phyloP scores from a whole-genome alignment of 495 filamentous ascomycete genomes.

The Cairneyella variabilis region DNA sequence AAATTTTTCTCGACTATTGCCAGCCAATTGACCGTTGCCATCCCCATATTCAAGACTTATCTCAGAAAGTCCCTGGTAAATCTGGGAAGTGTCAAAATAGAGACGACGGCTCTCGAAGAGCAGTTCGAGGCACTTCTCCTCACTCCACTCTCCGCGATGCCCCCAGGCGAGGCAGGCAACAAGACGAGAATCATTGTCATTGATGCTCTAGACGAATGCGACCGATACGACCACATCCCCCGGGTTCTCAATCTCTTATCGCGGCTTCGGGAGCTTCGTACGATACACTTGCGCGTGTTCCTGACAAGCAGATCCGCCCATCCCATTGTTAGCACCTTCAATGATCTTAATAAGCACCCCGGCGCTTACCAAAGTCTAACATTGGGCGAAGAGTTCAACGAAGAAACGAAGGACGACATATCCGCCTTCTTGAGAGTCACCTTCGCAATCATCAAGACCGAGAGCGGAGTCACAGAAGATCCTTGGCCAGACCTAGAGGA shows the following conservation, averaged over 20 bases:
- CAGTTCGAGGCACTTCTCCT: too few relatives aligned
- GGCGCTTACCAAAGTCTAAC: not conserved
- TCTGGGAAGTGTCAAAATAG: too few relatives aligned
- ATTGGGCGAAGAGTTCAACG: not conserved
- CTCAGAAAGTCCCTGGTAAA: too few relatives aligned
- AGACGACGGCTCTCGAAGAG: too few relatives aligned
- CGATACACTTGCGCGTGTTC: conserved; percentile 17
- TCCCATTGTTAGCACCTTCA: not conserved
- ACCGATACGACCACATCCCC: conserved; percentile 9
- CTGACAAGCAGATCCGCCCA: conserved; percentile 20
- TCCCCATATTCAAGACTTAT: not conserved
- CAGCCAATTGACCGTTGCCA: not conserved
- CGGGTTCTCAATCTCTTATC: conserved; percentile 27
- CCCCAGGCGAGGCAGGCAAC: too few relatives aligned
- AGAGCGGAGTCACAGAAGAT: not conserved
- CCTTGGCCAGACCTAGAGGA: not conserved
- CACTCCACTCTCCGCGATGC: too few relatives aligned
- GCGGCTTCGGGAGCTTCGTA: too few relatives aligned
- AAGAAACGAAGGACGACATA: not conserved
- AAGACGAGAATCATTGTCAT: conserved; percentile 18
- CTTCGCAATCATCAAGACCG: not conserved
- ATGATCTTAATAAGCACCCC: not conserved
- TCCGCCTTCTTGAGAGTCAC: not conserved
- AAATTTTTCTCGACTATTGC: not conserved
- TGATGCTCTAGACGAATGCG: conserved; percentile 26